These are phyloP conservation scores for Coemansia sp. DNA, from an alignment of 192 early-diverging fungal species.

Conservation along the genomic window DNA sequence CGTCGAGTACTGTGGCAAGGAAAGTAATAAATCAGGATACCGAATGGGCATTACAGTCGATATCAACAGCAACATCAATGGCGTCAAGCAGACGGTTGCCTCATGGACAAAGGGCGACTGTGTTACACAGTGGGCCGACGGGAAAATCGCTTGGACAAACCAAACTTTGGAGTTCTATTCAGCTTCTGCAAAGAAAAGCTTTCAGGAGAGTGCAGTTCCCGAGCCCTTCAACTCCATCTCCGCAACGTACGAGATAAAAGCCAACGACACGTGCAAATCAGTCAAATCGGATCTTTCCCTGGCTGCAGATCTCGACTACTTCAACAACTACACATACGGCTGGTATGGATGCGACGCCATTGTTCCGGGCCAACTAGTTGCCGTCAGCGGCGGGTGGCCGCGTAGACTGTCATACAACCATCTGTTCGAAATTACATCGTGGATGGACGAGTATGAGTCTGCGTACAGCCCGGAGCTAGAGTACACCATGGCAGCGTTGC, in stretches of 20 bases:
- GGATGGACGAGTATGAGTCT: conserved; percentile 1
- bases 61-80: neutral
- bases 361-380: neutral
- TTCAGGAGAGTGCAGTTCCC: neutral
- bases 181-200: neutral
- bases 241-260: conserved; percentile 4
- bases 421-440: neutral
- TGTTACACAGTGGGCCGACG: conserved; percentile 1
- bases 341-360: conserved; percentile 4
- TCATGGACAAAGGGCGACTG: neutral
- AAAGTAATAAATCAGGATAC: neutral
- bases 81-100: conserved; percentile 1
- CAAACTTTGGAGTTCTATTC: neutral
- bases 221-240: neutral
- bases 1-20: neutral
- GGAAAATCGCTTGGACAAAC: neutral
- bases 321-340: neutral
- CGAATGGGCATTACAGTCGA: neutral
- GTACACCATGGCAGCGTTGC: neutral
- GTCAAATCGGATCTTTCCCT: conserved; percentile 1
- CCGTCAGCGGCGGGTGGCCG: neutral
- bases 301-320: neutral
- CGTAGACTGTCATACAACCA: neutral
- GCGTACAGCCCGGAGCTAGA: neutral
- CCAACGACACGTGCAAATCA: neutral